Base-by-base conservation (phyloP, 192 early-diverging fungal genomes). In the Coemansia pectinata region DNA sequence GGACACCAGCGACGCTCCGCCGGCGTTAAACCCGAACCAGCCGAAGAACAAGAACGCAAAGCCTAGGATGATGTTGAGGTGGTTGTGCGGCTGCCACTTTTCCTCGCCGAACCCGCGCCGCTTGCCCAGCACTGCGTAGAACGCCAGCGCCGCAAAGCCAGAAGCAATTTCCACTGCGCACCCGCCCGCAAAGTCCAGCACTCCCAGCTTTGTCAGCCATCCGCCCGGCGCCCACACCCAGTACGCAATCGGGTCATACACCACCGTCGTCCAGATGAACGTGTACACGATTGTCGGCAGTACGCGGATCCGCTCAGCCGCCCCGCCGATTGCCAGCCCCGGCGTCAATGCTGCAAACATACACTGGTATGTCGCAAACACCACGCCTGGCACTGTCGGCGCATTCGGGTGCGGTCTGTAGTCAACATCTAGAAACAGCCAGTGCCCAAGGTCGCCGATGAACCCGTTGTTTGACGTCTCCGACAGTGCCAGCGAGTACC, bases 11-110 rank as follows among this genome's bases (percentile, higher is more conserved):
- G 92, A 73, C 3, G 91, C 92, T n/a, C 81, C 87, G 34, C 93
- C 94, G 19, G 89, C 93, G 77, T 96, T 96, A 79, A 95, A 96
- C 0, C 91, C 93, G 53, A 92, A 90, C 93, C 94, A 96, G 38
- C 95, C 95, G 72, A 97, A 95, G 90, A 94, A 95, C 55, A 97
- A 74, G 29, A 95, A 78, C 11, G 91, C 85, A 23, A 50, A 50
- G 5, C 94, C 95, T 25, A 95, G 84, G 66, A 94, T 87, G 25
- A 97, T 92, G 85, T 91, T 90, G 17, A 91, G 86, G 31, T 93
- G 86, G 72, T 92, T 94, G 74, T 95, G 92, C 27, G 93, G 91
- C 66, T 88, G 82, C 71, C 86, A 89, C 70, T 89, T 89, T 17
- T 77, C 72, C 39, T 71, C 68, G n/a, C 75, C 78, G 60, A 85